These are phyloP conservation scores for Mallotus japonicus DNA, from an alignment of 441 rosid species.

Conservation along the genomic window DNA sequence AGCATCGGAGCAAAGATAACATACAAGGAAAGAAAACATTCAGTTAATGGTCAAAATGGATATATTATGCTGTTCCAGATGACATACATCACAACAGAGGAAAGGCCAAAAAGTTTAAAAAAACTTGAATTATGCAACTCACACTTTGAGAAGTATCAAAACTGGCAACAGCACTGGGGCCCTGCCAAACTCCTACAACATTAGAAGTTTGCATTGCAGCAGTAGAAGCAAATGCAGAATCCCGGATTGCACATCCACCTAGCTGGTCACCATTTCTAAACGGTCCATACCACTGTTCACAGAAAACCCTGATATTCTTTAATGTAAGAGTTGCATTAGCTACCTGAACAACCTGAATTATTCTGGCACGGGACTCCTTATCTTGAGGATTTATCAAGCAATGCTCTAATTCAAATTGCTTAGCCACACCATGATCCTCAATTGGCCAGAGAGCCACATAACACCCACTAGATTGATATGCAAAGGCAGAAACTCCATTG, in stretches of 20 bases:
- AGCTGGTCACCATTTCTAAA: slow-evolving; percentile 81
- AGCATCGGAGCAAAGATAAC: not conserved
- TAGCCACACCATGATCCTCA: slow-evolving; percentile 20
- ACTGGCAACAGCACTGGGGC: slow-evolving; percentile 42
- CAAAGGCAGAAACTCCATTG: slow-evolving; percentile 49
- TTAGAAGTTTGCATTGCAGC: slow-evolving; percentile 47
- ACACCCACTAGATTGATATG: slow-evolving; percentile 61
- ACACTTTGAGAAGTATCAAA: slow-evolving; percentile 45
- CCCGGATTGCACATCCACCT: slow-evolving; percentile 80
- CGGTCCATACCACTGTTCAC: slow-evolving; percentile 87
- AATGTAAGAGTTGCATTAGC: slow-evolving; percentile 37
- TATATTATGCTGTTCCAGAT: not conserved
- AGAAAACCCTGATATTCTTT: slow-evolving; percentile 53
- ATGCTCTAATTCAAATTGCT: slow-evolving; percentile 63
- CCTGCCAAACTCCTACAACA: slow-evolving; percentile 60
- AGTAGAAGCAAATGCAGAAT: slow-evolving; percentile 80
- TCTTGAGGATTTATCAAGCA: slow-evolving; percentile 79
- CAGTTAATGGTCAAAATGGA: not conserved
- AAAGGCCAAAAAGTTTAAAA: not conserved
- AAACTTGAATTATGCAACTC: slow-evolving; percentile 31
- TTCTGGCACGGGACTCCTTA: slow-evolving; percentile 76
- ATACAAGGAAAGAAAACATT: not conserved
- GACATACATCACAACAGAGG: not conserved
- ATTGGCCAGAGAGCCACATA: slow-evolving; percentile 71
- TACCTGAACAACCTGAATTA: slow-evolving; percentile 45